Evolutionary conservation across 1,284 basidiomycete genomes (phyloP).

Genomic region (Rhodotorula mucilaginosa): DNA sequence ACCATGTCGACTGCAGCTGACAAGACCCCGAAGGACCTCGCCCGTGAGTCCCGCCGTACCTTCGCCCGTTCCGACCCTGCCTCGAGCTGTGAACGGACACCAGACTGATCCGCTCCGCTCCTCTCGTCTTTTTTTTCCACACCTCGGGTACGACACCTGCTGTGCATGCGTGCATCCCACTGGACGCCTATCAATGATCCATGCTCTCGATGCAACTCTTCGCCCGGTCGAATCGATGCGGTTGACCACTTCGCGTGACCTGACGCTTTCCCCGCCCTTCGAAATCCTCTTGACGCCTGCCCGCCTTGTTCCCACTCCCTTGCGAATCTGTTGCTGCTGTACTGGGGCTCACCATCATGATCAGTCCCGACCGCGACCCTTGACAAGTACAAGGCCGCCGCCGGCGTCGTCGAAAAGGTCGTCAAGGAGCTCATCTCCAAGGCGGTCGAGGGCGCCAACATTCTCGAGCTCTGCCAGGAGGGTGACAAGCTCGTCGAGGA

Average conservation of each 20-base stretch:
- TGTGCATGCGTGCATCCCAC: too few species aligned
- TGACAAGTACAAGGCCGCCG: conserved; percentile 56
- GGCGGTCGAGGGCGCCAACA: conserved; percentile 71
- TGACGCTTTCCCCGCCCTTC: background rate
- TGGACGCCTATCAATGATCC: too few species aligned
- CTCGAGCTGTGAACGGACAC: background rate
- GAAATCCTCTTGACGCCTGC: too few species aligned
- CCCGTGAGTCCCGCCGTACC: conserved; percentile 15
- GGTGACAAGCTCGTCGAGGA: conserved; percentile 90
- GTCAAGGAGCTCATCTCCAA: conserved; percentile 80
- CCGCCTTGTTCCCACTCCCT: too few species aligned
- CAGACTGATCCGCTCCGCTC: background rate
- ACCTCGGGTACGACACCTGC: too few species aligned
- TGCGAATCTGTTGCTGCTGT: background rate
- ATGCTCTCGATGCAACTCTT: too few species aligned
- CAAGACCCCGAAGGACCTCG: conserved; percentile 21
- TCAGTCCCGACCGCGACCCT: conserved; percentile 39
- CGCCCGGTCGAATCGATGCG: background rate
- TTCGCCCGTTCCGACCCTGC: background rate
- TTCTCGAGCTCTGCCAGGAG: conserved; percentile 81
- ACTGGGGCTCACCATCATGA: background rate
- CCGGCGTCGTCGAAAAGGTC: conserved; percentile 81
- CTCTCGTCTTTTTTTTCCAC: background rate
- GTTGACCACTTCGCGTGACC: too few species aligned
- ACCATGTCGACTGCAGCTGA: conserved; percentile 19